Evolutionary conservation across 805 yeast species (phyloP), one percentile per base, ranked within the genome.

Genomic region (Candida vaughaniae): DNA sequence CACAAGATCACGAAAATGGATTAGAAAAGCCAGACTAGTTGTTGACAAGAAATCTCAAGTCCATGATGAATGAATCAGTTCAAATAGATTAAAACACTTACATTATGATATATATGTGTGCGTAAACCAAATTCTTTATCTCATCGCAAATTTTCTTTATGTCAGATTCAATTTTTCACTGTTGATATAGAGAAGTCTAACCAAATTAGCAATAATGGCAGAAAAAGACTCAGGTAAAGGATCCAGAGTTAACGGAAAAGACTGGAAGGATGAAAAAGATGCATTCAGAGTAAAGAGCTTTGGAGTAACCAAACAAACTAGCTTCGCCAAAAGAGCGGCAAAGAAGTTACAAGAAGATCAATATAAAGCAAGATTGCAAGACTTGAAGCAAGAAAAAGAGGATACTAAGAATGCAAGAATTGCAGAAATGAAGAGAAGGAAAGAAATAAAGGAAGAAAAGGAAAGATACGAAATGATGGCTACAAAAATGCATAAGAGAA

Each of bases 401-500:
- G 69, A 71, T 12, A 78, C 65, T 39, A 78, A 73, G 52, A 69
- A 73, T 46, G 73, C 64, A 17, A 73, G 73, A 45, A 63, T 80
- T 31, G 75, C 73, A 17, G 77, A 71, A 16, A 56, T 80, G 36
- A 86, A 82, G 66, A 86, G 82, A 48, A 81, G 85, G 62, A 76
- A 84, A 55, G 89, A 81, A 50, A 77, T 78, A 59, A 84, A 83
- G 69, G 96, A 76, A 40, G 99, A 91, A 61, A 79, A 78, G 61
- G 97, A 91, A 58, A 77, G 99, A 52, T 86, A 81, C 55, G 95
- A 85, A 53, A 71, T 71, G 55, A 58, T 91, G 56, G 93, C 95
- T 9, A 74, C 77, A 39, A 87, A 84, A 63, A 86, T 91, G 95
- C 91, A 88, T 57, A 84, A 84, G 29, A 90, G 89, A 80, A 85